A percentile compares a stretch with the other conserved stretches of the same genome.
These are phyloP conservation scores for Daldinia grandis DNA, from an alignment of 495 filamentous ascomycete genomes.

Conservation along the genomic window DNA sequence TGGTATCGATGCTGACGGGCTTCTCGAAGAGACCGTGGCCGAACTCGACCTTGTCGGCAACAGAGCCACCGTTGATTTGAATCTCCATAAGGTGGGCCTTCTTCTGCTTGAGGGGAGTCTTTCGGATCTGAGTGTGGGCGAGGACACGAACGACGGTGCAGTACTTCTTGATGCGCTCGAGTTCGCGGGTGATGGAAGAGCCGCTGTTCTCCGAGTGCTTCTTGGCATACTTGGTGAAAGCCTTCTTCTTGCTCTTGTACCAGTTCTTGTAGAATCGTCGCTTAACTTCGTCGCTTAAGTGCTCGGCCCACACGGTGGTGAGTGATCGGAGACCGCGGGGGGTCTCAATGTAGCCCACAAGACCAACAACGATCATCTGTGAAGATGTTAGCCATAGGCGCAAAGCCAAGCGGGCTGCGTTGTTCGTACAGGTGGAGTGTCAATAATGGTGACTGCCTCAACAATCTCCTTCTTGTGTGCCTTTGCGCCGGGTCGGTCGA, in stretches of 20 bases:
- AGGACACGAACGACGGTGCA: constrained; percentile 99
- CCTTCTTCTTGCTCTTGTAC: constrained; percentile 99
- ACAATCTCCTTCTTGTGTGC: constrained; percentile 99
- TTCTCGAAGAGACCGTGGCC: constrained; percentile 97
- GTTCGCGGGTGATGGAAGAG: constrained; percentile 89
- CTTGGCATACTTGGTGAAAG: constrained; percentile 99
- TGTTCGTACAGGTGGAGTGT: constrained; percentile 97
- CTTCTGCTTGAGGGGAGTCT: constrained; percentile 99
- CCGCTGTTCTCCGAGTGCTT: constrained; percentile 94
- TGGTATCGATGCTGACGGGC: constrained; percentile 86
- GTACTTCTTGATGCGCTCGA: constrained; percentile 99
- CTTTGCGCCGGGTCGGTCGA: constrained; percentile 99
- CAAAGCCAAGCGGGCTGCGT: constrained; percentile 70
- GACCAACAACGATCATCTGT: constrained; percentile 98
- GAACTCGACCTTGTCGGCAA: constrained; percentile 96
- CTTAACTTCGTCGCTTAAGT: constrained; percentile 97
- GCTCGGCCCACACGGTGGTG: constrained; percentile 99
- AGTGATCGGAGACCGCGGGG: constrained; percentile 99
- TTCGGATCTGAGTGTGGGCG: constrained; percentile 98
- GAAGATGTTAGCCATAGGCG: constrained; percentile 69
- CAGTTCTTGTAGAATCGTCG: constrained; percentile 99
- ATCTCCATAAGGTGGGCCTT: constrained; percentile 99
- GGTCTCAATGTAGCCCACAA: constrained; percentile 99
- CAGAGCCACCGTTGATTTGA: constrained; percentile 97
- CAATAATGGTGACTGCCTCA: constrained; percentile 98